Base-by-base conservation (phyloP, 257 asterid species). In the Penstemon eatonii region DNA sequence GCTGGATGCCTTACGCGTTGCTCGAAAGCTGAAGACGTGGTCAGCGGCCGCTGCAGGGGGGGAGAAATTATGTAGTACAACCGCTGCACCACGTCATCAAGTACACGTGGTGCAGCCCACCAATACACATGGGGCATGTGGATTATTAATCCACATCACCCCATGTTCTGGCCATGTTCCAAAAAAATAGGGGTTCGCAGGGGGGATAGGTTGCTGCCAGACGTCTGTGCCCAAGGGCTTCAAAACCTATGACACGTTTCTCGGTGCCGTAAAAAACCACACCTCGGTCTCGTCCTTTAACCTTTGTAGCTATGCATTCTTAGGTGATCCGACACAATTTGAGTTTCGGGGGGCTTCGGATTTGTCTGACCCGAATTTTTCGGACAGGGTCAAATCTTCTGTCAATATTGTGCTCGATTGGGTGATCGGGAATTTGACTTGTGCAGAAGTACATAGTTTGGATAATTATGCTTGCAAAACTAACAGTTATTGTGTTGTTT, bases 171-270 rank as follows among this genome's bases (percentile, higher is more conserved):
- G n/a, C n/a, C n/a, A n/a, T n/a, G n/a, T n/a, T n/a, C n/a, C n/a
- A n/a, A n/a, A n/a, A n/a, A n/a, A n/a, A n/a, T n/a, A n/a, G n/a
- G n/a, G n/a, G n/a, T n/a, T n/a, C n/a, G n/a, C n/a, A n/a, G 7
- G 95, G 95, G 33, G 96, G 6, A 67, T 76, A 9, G 96, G 97
- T 1, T 91, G 96, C 67, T 86, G 97, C 77, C 95, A 91, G 71
- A 83, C 81, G 2, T n/a, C 96, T 0, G 49, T 88, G 25, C 95
- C 95, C 1, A 80, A 40, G 56, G 96, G 97, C 0, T 7, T 78
- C 10, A 76, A 79, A 42, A 40, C 0, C 49, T 25, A 25, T 25
- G 33, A 1, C 2, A 25, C 33, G 33, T 1, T 1, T 25, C 33
- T 25, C 33, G 33, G 33, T 25, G 2, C 3, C 33, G 2, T 25